phyloP scores from a whole-genome alignment of 1,284 basidiomycete genomes.

The Ustilago sp. region DNA sequence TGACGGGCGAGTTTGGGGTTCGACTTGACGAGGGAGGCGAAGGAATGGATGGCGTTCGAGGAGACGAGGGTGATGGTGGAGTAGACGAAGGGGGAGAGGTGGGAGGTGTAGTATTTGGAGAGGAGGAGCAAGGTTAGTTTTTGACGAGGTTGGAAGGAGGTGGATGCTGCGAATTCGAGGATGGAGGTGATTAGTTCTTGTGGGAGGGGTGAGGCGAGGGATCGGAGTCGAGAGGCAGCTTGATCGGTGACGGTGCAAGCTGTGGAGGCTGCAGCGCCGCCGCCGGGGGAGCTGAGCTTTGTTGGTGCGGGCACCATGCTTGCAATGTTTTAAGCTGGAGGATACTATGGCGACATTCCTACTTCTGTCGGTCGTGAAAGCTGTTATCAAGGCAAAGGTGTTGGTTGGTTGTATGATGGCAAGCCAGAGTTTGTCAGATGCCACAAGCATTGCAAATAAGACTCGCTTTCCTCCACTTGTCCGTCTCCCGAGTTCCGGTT shows the following conservation, averaged over 20 bases:
- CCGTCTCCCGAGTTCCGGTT: constrained; percentile 6
- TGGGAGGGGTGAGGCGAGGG: constrained; percentile 40
- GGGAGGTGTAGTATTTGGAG: constrained; percentile 36
- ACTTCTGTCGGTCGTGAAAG: no score
- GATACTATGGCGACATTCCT: constrained; percentile 9
- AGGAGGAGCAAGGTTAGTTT: constrained; percentile 45
- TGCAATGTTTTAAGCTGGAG: neutral
- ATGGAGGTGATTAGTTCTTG: constrained; percentile 47
- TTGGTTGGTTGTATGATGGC: neutral
- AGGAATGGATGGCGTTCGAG: constrained; percentile 40
- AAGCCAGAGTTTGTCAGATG: neutral
- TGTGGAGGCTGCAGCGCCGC: neutral
- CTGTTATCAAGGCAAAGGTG: no score
- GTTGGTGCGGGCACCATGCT: constrained; percentile 43
- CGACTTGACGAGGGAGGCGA: constrained; percentile 39
- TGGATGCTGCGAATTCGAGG: constrained; percentile 37
- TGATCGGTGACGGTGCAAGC: constrained; percentile 12
- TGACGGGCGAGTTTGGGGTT: constrained; percentile 46
- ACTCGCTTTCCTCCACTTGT: constrained; percentile 22
- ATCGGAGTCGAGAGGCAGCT: constrained; percentile 20
- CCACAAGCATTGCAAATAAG: constrained; percentile 2
- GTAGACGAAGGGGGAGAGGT: constrained; percentile 49
- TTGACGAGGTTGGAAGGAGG: constrained; percentile 12
- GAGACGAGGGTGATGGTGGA: constrained; percentile 37
- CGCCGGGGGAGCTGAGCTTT: constrained; percentile 16